These are phyloP conservation scores for Begonia peltatifolia DNA, from an alignment of 306 rosid genomes.

Conservation along the genomic window DNA sequence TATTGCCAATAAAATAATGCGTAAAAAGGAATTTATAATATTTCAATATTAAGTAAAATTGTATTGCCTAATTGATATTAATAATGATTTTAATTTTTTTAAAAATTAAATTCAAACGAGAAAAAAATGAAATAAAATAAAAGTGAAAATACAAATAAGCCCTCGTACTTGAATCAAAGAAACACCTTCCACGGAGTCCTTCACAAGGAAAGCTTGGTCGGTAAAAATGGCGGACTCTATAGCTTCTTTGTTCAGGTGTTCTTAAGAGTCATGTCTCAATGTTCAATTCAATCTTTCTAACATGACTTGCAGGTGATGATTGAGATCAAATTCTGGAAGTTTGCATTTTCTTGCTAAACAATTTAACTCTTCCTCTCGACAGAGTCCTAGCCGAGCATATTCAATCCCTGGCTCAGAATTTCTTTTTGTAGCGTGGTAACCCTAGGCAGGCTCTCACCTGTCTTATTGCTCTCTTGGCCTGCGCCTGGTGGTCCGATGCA, in stretches of 20 bases:
- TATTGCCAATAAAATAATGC: too few species aligned
- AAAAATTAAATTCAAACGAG: too few species aligned
- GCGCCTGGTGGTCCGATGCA: constrained; percentile 53
- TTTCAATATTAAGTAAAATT: too few species aligned
- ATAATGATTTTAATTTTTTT: too few species aligned
- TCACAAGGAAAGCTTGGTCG: constrained; percentile 81
- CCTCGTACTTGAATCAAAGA: constrained; percentile 22
- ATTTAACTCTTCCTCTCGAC: constrained; percentile 77
- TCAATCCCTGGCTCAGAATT: constrained; percentile 85
- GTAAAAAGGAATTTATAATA: too few species aligned
- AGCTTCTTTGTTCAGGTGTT: too few species aligned
- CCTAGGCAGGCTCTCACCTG: constrained; percentile 67
- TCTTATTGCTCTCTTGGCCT: constrained; percentile 60
- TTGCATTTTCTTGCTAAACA: constrained; percentile 71
- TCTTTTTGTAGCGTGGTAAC: constrained; percentile 75
- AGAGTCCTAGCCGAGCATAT: constrained; percentile 80
- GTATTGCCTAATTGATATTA: too few species aligned
- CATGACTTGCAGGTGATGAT: constrained; percentile 42
- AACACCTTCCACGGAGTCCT: constrained; percentile 88
- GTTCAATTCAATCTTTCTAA: constrained; percentile 14
- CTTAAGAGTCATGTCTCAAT: too few species aligned
- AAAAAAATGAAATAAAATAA: too few species aligned
- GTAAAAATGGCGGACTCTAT: constrained; percentile 15
- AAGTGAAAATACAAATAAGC: too few species aligned
- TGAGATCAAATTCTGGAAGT: constrained; percentile 64